These are phyloP conservation scores for Cyathus striatus DNA, from an alignment of 768 basidiomycete species.

Conservation along the genomic window DNA sequence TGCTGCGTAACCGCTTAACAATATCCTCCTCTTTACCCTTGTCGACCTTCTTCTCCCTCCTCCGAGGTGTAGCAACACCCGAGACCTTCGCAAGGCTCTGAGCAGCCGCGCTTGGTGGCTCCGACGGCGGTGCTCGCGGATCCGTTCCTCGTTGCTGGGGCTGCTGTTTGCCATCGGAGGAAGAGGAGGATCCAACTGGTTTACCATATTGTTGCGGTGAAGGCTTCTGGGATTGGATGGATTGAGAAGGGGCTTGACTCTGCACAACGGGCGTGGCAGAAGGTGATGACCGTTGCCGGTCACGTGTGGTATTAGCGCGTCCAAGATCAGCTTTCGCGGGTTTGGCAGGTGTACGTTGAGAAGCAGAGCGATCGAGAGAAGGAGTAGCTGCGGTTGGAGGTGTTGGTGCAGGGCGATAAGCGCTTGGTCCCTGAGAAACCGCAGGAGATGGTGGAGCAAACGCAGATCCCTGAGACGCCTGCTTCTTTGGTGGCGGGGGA, in stretches of 20 bases:
- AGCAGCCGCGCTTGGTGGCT: conserved; percentile 58
- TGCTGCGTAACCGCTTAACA: conserved; percentile 83
- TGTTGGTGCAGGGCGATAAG: conserved; percentile 75
- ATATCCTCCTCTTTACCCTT: conserved; percentile 84
- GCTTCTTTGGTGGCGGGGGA: conserved; percentile 45
- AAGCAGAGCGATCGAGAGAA: conserved; percentile 81
- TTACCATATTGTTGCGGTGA: conserved; percentile 32
- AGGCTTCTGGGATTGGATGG: conserved; percentile 19
- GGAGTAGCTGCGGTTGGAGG: conserved; percentile 62
- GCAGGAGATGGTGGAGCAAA: conserved; percentile 18
- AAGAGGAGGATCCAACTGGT: conserved; percentile 53
- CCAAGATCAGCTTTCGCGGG: conserved; percentile 46
- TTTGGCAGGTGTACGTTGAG: conserved; percentile 69
- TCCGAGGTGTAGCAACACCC: conserved; percentile 75
- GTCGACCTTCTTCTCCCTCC: conserved; percentile 85
- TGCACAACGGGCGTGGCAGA: conserved; percentile 16
- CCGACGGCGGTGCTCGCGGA: conserved; percentile 27
- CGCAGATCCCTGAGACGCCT: conserved; percentile 16
- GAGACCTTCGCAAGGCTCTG: conserved; percentile 62
- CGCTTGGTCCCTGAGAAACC: conserved; percentile 35
- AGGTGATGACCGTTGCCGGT: conserved; percentile 45
- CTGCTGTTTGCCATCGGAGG: conserved; percentile 54
- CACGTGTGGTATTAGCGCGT: conserved; percentile 66
- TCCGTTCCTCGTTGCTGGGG: conserved; percentile 29
- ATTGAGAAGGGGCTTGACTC: conserved; percentile 9